Conservation (phyloP, 164 flowering plant genomes). For the Magnolia changhungtana region DNA sequence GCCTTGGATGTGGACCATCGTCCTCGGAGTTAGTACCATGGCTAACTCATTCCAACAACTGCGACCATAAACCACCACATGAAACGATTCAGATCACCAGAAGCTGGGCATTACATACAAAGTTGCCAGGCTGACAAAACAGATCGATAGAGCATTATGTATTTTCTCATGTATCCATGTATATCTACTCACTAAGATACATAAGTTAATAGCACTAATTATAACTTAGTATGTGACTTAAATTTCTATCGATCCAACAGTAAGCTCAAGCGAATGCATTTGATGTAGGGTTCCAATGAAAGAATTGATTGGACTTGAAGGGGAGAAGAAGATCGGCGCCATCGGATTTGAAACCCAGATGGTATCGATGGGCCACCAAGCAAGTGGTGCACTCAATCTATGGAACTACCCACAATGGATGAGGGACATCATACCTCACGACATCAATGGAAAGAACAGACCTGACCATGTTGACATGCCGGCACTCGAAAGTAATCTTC, state of each 20-base stretch:
- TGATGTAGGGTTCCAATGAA: slow-evolving; percentile 31
- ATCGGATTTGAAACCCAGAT: slow-evolving; percentile 33
- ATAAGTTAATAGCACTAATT: not conserved
- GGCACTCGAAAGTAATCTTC: slow-evolving; percentile 31
- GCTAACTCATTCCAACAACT: too few species aligned
- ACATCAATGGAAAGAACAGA: slow-evolving; percentile 28
- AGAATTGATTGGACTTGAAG: slow-evolving; percentile 35
- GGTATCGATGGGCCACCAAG: slow-evolving; percentile 54
- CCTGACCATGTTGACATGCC: slow-evolving; percentile 41
- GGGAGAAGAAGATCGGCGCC: slow-evolving; percentile 21
- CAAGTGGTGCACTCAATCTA: slow-evolving; percentile 38
- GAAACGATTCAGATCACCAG: not conserved
- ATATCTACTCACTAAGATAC: not conserved
- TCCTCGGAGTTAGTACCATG: too few species aligned
- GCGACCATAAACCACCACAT: too few species aligned
- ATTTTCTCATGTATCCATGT: not conserved
- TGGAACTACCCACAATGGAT: slow-evolving; percentile 43
- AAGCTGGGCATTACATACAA: not conserved
- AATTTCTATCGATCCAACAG: too few species aligned
- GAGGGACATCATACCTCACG: slow-evolving; percentile 31
- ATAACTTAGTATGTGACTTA: too few species aligned
- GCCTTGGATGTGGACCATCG: too few species aligned
- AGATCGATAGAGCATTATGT: not conserved
- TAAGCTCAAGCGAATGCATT: too few species aligned
- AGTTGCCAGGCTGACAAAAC: not conserved